Base-by-base conservation (phyloP, 169 alveolate species). In the Fabrea salina region DNA sequence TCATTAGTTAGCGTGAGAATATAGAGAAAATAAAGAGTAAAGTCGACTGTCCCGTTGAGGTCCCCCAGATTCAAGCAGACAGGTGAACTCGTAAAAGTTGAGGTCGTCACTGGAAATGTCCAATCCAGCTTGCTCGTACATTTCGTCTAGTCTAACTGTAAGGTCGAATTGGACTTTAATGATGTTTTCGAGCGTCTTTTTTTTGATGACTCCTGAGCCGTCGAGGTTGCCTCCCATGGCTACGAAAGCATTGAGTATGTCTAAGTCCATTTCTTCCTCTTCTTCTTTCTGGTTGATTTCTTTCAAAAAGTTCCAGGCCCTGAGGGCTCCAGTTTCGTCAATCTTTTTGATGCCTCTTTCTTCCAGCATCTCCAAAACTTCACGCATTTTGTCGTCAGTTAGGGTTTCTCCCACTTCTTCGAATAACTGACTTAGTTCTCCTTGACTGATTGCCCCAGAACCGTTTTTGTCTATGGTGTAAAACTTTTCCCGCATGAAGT, bases 211-310 rank as follows among this genome's bases (percentile, higher is more conserved):
- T 3, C 67, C 67, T n/a, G 67, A n/a, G 16, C 33, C 30, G 30
- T 56, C 67, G 30, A 56, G n/a, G 30, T 56, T 56, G 16, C 67
- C 67, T 25, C 67, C 67, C 67, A 56, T 56, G 11, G 67, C 67
- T 11, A 56, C 67, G 30, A 56, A 56, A 56, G 67, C 30, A 56
- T 56, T 56, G 67, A 56, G 37, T 13, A 56, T 56, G 30, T 56
- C 67, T 0, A 56, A n/a, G 67, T 56, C 67, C n/a, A 56, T 13
- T 16, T 44, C 67, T 19, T 56, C 67, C 30, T 56, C 67, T 25
- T 56, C 67, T 22, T 56, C 67, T 56, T 56, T 56, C 33, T 22
- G 27, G 30, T 56, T 56, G 27, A 56, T 27, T 25, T 56, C 67
- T 56, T 56, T 56, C 30, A 56, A 56, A 25, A 22, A 25, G 33